phyloP scores from a whole-genome alignment of 129 eudicot species.

The Smallanthus sonchifolius region DNA sequence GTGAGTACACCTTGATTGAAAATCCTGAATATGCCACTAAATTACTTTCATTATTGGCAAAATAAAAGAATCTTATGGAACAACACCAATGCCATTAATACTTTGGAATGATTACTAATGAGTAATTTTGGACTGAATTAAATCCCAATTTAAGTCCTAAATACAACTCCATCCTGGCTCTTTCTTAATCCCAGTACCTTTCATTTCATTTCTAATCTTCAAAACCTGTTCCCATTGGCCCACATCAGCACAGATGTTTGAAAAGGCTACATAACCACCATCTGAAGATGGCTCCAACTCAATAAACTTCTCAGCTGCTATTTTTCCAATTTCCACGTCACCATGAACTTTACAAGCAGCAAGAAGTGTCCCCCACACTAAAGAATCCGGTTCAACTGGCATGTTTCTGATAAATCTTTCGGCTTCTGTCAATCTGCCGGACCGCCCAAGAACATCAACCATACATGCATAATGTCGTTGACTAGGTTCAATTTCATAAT shows the following conservation, averaged over 20 bases:
- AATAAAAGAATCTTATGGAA: background rate
- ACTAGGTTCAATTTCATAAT: conserved; percentile 61
- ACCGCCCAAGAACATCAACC: conserved; percentile 84
- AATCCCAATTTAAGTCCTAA: background rate
- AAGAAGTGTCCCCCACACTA: conserved; percentile 78
- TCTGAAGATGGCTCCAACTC: conserved; percentile 57
- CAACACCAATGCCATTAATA: background rate
- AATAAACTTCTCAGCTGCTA: conserved; percentile 65
- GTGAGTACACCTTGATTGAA: too few relatives aligned
- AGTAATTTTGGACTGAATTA: background rate
- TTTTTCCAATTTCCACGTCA: conserved; percentile 59
- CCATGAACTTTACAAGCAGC: conserved; percentile 86
- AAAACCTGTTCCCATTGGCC: conserved; percentile 76
- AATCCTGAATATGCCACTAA: background rate
- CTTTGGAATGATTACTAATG: background rate
- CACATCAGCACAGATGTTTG: conserved; percentile 72
- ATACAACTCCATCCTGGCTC: conserved; percentile 78
- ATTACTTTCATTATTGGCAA: background rate
- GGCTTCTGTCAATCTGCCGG: conserved; percentile 67
- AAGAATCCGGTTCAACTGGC: conserved; percentile 59
- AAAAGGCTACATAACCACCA: conserved; percentile 57
- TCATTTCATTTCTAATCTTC: conserved; percentile 56
- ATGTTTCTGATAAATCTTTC: conserved; percentile 50
- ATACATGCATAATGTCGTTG: conserved; percentile 68
- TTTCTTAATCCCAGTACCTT: conserved; percentile 54